Evolutionary conservation across 495 filamentous ascomycete species (phyloP).

Genomic region (Aspergillus funiculosus): DNA sequence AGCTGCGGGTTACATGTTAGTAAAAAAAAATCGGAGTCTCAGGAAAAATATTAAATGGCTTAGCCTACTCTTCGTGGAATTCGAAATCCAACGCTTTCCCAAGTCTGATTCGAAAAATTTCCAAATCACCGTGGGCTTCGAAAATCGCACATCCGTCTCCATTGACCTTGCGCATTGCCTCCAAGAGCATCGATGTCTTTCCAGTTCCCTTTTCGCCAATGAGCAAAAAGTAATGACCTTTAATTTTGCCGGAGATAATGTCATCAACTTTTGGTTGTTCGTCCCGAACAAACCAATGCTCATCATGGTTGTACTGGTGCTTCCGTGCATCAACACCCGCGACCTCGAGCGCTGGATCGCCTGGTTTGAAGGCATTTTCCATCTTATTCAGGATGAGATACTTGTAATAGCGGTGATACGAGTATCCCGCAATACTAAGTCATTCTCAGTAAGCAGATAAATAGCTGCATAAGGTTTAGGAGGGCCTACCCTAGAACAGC

Average conservation of each 20-base stretch:
- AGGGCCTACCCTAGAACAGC: conserved; percentile 64
- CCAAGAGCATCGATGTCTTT: conserved; percentile 90
- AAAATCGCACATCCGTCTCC: conserved; percentile 87
- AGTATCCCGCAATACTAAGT: conserved; percentile 68
- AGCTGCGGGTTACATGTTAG: conserved; percentile 53
- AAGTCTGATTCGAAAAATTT: conserved; percentile 88
- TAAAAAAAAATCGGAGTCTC: neutral
- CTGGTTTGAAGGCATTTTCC: conserved; percentile 84
- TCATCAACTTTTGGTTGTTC: conserved; percentile 74
- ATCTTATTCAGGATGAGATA: conserved; percentile 82
- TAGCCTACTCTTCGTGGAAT: conserved; percentile 58
- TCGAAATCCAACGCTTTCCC: conserved; percentile 94
- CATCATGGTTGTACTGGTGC: conserved; percentile 47
- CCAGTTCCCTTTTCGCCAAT: conserved; percentile 95
- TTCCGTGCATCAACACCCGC: conserved; percentile 64
- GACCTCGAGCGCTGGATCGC: conserved; percentile 85
- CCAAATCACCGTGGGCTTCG: conserved; percentile 89
- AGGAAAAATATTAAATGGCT: neutral
- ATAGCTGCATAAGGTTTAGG: neutral
- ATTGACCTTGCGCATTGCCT: conserved; percentile 85
- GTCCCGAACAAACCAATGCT: conserved; percentile 74
- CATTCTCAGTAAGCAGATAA: conserved; percentile 16
- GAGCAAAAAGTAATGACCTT: conserved; percentile 86
- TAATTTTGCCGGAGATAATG: conserved; percentile 63
- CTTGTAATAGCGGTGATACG: conserved; percentile 86